These are phyloP conservation scores for Mitragyna speciosa DNA, from an alignment of 257 asterid genomes.

Conservation along the genomic window DNA sequence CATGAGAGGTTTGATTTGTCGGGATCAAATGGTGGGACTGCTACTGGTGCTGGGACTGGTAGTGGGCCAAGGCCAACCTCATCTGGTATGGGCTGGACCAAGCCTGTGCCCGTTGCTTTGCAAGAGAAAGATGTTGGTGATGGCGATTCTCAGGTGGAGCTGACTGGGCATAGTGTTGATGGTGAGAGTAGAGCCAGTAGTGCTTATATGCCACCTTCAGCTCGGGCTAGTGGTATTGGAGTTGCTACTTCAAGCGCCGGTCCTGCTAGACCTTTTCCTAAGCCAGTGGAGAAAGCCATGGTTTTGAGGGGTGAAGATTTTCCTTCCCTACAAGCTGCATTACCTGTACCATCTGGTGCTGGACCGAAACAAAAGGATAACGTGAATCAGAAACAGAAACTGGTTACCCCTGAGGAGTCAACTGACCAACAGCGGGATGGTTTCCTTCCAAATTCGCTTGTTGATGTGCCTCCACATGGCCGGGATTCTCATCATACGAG, in stretches of 20 bases:
- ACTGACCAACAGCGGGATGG: conserved; percentile 44
- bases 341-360: conserved; percentile 67
- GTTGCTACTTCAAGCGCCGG: conserved; percentile 28
- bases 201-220: conserved; percentile 80
- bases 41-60: conserved; percentile 61
- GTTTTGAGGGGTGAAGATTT: conserved; percentile 98
- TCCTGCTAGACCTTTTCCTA: conserved; percentile 41
- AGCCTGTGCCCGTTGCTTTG: conserved; percentile 46
- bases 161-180: conserved; percentile 32
- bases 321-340: conserved; percentile 88
- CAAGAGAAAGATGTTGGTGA: conserved; percentile 47
- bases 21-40: conserved; percentile 53
- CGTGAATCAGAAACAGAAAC: conserved; percentile 62
- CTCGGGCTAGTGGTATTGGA: conserved; percentile 50
- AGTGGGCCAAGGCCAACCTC: conserved; percentile 77
- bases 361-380: conserved; percentile 68
- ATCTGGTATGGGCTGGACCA: conserved; percentile 90
- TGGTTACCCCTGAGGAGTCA: conserved; percentile 41
- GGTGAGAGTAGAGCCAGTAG: conserved; percentile 43
- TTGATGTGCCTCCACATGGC: conserved; percentile 49
- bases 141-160: conserved; percentile 37
- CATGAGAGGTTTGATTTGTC: conserved; percentile 71
- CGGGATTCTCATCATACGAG: conserved; percentile 37
- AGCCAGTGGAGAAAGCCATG: conserved; percentile 52
- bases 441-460: conserved; percentile 42